phyloP scores from a whole-genome alignment of 1,284 basidiomycete genomes.

The Agroathelia rolfsii region DNA sequence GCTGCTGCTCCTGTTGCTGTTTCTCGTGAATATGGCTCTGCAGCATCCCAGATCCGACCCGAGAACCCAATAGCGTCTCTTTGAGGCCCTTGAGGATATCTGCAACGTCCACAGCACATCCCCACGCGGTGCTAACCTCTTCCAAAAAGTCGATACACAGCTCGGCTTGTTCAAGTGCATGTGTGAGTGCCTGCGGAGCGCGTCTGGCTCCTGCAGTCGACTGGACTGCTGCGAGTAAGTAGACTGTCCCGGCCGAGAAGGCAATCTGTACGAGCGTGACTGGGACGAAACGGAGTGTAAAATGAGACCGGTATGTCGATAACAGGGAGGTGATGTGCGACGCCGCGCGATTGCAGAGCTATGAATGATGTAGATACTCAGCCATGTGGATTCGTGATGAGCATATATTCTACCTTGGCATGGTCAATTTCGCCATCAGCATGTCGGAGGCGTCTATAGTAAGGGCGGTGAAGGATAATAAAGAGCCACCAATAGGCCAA shows the following conservation, averaged over 20 bases:
- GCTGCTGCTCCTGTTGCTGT: too few species aligned
- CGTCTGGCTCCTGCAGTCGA: slow-evolving; percentile 32
- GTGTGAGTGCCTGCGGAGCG: slow-evolving; percentile 20
- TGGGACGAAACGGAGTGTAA: slow-evolving; percentile 50
- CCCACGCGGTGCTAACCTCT: slow-evolving; percentile 41
- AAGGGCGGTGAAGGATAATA: slow-evolving; percentile 57
- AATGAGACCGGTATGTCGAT: slow-evolving; percentile 44
- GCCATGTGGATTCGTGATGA: slow-evolving; percentile 9
- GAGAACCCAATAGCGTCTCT: too few species aligned
- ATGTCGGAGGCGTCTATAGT: slow-evolving; percentile 40
- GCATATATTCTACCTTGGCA: slow-evolving; percentile 30
- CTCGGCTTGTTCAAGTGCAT: slow-evolving; percentile 32
- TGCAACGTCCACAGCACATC: slow-evolving; percentile 37
- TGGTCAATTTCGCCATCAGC: slow-evolving; percentile 38
- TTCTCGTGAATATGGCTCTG: too few species aligned
- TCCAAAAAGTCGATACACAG: slow-evolving; percentile 37
- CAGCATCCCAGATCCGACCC: too few species aligned
- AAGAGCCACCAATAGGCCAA: slow-evolving; percentile 54
- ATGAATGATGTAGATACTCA: slow-evolving; percentile 6
- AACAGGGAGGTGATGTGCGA: slow-evolving; percentile 53
- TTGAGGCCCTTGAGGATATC: slow-evolving; percentile 32
- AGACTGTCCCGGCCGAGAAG: slow-evolving; percentile 59
- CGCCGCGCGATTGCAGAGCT: slow-evolving; percentile 59
- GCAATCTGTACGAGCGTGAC: slow-evolving; percentile 54
- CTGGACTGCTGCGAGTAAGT: slow-evolving; percentile 46